Percentiles rank a stretch among this genome's conserved stretches.
Evolutionary conservation across 2,329 filamentous ascomycete species (phyloP).

Genomic region (Calonectria hawksworthii): DNA sequence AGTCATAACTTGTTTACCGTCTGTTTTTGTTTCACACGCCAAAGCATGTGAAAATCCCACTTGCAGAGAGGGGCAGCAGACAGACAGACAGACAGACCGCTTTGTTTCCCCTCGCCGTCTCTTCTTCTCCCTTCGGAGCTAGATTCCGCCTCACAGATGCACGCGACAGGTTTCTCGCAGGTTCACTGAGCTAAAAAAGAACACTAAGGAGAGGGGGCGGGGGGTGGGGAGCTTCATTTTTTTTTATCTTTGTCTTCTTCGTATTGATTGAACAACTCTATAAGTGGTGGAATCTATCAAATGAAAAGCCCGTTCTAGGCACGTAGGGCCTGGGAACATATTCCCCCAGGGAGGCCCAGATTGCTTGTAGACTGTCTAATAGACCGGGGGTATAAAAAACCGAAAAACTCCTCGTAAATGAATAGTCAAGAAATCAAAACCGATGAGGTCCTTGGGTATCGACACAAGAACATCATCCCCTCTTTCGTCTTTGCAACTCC

Average conservation of each 20-base stretch:
- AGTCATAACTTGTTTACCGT: constrained; percentile 9
- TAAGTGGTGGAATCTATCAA: constrained; percentile 43
- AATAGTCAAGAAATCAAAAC: constrained; percentile 25
- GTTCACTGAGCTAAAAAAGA: not conserved
- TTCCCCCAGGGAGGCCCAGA: constrained; percentile 34
- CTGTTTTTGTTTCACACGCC: constrained; percentile 3
- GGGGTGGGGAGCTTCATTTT: not conserved
- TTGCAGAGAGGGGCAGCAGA: not conserved
- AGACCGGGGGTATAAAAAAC: constrained; percentile 48
- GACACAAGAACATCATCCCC: constrained; percentile 21
- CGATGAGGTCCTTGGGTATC: not conserved
- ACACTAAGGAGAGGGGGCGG: not conserved
- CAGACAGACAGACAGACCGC: not conserved
- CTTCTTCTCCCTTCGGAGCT: not conserved
- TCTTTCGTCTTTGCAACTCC: constrained; percentile 14
- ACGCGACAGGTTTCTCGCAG: not conserved
- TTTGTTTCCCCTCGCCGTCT: not conserved
- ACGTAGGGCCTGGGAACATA: constrained; percentile 35
- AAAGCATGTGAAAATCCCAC: constrained; percentile 10
- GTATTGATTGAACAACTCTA: constrained; percentile 34
- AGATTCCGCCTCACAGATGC: not conserved
- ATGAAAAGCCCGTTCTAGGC: constrained; percentile 47
- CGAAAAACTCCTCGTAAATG: constrained; percentile 45
- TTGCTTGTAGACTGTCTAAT: constrained; percentile 47
- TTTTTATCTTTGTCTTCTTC: constrained; percentile 28